Base-by-base conservation (phyloP, 805 yeast genomes). In the Starmera caribaea region DNA sequence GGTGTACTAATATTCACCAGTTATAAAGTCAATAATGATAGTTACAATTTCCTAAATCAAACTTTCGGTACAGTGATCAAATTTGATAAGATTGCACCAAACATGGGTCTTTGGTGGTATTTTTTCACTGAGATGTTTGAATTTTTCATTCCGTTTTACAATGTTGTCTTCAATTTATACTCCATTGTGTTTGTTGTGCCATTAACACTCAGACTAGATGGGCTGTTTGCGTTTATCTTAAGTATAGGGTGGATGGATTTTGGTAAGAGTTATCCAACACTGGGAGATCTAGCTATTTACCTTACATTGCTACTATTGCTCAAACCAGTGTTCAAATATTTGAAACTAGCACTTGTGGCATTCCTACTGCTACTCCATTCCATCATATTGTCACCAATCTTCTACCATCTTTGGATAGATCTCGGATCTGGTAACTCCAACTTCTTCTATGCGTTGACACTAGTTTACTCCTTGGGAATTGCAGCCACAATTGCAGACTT, bases 61-160 rank as follows among this genome's bases (percentile, higher is more conserved):
- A 69, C 74, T 32, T 86, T 81, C 53, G 78, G 81, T 13, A 67
- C 76, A 4, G 60, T 73, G 6, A 53, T 86, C 6, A 63, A 66
- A 17, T 80, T 85, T 50, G 69, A 69, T 31, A 89, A 86, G 46
- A 75, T 88, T 44, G 69, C 79, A 5, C 98, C 98, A 24, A 92
- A 92, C 60, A 59, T 92, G 47, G 98, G 98, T 1, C 66, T 92
- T 16, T 92, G 99, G 99, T 92, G 99, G 99, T 92, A 92, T 64
- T 79, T 89, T 51, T 92, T 92, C 66, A 83, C 90, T 33, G 98
- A 92, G 60, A 84, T 92, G 76, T 92, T 92, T 62, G 92, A 82
- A 40, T 83, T 79, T 55, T 92, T 90, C 68, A 72, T 81, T 26
- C 78, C 85, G 16, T 88, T 92, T 53, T 92, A 84, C 66, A 63